phyloP scores from a whole-genome alignment of 2,329 filamentous ascomycete genomes.

The Colletotrichum sp. region DNA sequence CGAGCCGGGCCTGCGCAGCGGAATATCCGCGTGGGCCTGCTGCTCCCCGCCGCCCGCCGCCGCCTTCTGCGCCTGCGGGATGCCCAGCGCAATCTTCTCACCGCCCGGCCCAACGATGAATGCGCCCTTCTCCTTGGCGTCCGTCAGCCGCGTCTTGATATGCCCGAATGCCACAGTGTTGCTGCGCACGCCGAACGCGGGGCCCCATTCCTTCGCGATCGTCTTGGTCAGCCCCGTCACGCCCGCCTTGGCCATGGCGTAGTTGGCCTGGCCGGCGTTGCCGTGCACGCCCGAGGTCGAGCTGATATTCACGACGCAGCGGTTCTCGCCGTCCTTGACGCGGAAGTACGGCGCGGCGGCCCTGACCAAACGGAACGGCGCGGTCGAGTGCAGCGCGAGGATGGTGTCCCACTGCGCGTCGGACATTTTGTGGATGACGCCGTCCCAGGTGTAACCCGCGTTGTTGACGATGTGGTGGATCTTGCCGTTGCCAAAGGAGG shows the following conservation, averaged over 20 bases:
- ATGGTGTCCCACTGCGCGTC: slow-evolving; percentile 95
- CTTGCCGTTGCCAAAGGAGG: slow-evolving; percentile 83
- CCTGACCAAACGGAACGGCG: slow-evolving; percentile 83
- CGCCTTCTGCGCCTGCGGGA: slow-evolving; percentile 65
- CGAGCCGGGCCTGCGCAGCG: slow-evolving; percentile 76
- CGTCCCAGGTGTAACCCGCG: slow-evolving; percentile 92
- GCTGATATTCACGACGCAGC: slow-evolving; percentile 84
- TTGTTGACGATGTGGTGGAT: slow-evolving; percentile 94
- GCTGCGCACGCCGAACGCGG: slow-evolving; percentile 78
- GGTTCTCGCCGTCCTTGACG: slow-evolving; percentile 79
- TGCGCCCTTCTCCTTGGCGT: slow-evolving; percentile 82
- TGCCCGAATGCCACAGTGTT: slow-evolving; percentile 88
- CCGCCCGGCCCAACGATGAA: slow-evolving; percentile 80
- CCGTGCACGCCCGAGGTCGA: slow-evolving; percentile 84
- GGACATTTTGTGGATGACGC: slow-evolving; percentile 86
- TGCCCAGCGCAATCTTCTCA: slow-evolving; percentile 75
- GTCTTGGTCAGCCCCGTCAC: slow-evolving; percentile 85
- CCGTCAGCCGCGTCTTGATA: slow-evolving; percentile 81
- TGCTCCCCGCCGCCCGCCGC: slow-evolving; percentile 22
- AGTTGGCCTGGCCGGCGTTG: slow-evolving; percentile 92
- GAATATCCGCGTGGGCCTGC: slow-evolving; percentile 70
- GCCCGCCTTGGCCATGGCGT: slow-evolving; percentile 84
- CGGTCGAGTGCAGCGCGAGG: slow-evolving; percentile 81
- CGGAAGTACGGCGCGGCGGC: slow-evolving; percentile 87
- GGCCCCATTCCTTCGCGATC: slow-evolving; percentile 89